phyloP scores from a whole-genome alignment of 1,139 yeast species.

The Geotrichum reessii region DNA sequence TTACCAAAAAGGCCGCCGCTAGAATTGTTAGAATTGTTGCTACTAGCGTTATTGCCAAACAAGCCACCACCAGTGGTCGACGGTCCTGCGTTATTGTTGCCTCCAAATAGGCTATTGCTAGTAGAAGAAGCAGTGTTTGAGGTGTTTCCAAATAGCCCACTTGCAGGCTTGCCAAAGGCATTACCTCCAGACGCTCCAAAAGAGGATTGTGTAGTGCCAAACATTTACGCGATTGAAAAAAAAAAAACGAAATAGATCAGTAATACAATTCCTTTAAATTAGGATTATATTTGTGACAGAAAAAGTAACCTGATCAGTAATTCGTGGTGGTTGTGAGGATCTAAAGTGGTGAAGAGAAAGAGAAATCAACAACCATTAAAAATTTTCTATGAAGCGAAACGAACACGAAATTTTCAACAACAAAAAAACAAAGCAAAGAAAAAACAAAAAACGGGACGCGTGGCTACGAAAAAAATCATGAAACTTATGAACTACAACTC shows the following conservation, averaged over 20 bases:
- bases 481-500: too few relatives aligned
- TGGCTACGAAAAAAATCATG: neutral
- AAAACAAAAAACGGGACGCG: neutral
- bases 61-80: neutral
- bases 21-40: neutral
- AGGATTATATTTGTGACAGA: neutral
- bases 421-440: neutral
- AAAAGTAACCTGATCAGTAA: neutral
- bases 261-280: neutral
- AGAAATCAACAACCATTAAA: neutral
- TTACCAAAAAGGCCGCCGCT: too few relatives aligned
- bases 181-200: neutral
- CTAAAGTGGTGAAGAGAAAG: neutral
- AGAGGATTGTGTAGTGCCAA: neutral
- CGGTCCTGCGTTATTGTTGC: neutral
- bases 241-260: neutral
- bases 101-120: neutral
- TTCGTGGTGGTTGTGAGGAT: neutral
- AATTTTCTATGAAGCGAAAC: neutral
- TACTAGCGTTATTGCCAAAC: neutral
- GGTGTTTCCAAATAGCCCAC: neutral
- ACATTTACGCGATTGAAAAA: conserved; percentile 1
- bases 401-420: neutral
- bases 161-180: neutral
- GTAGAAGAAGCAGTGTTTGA: neutral